phyloP scores from a whole-genome alignment of 163 green algal species.

The Dunaliella salina region DNA sequence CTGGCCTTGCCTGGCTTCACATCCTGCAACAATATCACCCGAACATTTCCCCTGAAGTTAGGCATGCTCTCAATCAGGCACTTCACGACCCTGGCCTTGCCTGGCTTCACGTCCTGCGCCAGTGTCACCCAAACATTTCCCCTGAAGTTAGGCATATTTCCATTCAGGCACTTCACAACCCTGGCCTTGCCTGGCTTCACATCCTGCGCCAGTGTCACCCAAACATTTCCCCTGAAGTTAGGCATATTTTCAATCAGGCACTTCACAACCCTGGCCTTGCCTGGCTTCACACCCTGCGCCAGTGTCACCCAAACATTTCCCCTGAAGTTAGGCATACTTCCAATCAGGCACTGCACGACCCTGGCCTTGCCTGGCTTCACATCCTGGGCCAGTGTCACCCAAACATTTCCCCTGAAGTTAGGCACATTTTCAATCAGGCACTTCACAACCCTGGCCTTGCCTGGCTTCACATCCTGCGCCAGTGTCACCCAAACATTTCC shows the following conservation, averaged over 20 bases:
- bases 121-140: too few relatives aligned
- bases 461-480: slow-evolving; percentile 59
- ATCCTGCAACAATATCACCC: too few relatives aligned
- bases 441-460: slow-evolving; percentile 71
- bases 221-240: slow-evolving; percentile 68
- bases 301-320: too few relatives aligned
- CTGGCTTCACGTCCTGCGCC: slow-evolving; percentile 58
- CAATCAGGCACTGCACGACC: slow-evolving; percentile 68
- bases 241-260: slow-evolving; percentile 63
- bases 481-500: too few relatives aligned
- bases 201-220: too few relatives aligned
- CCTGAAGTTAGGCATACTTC: slow-evolving; percentile 58
- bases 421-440: slow-evolving; percentile 62
- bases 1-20: slow-evolving; percentile 69
- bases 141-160: slow-evolving; percentile 66
- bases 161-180: slow-evolving; percentile 68
- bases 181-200: slow-evolving; percentile 69
- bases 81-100: slow-evolving; percentile 72
- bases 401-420: too few relatives aligned
- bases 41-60: slow-evolving; percentile 68
- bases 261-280: slow-evolving; percentile 72
- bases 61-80: slow-evolving; percentile 62
- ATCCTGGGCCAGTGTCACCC: too few relatives aligned
- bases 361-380: slow-evolving; percentile 69
- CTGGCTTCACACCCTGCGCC: slow-evolving; percentile 57